These are phyloP conservation scores for Myochromella boudieri DNA, from an alignment of 768 basidiomycete species.

Conservation along the genomic window DNA sequence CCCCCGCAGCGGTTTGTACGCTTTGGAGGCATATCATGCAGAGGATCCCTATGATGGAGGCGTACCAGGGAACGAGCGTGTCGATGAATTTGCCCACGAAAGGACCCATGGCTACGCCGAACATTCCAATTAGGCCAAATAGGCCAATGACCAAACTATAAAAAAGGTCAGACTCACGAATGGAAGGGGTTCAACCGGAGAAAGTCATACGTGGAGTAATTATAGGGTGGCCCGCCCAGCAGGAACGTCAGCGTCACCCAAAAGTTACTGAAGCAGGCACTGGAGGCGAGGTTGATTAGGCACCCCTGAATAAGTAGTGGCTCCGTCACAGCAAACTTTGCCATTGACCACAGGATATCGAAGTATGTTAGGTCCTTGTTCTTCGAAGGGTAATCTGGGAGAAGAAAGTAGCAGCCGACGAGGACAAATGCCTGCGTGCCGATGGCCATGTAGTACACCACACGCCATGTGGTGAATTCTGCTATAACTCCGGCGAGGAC, in stretches of 20 bases:
- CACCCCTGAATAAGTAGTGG: slow-evolving; percentile 72
- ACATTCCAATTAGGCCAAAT: slow-evolving; percentile 72
- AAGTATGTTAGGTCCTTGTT: slow-evolving; percentile 64
- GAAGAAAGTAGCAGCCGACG: slow-evolving; percentile 54
- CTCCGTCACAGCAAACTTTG: slow-evolving; percentile 71
- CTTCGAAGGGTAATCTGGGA: slow-evolving; percentile 87
- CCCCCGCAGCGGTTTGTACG: slow-evolving; percentile 70
- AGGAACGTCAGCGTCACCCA: slow-evolving; percentile 84
- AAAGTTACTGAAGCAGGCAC: slow-evolving; percentile 58
- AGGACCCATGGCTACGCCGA: slow-evolving; percentile 70
- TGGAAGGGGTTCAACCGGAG: no score
- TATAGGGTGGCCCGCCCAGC: slow-evolving; percentile 72
- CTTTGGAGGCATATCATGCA: slow-evolving; percentile 50
- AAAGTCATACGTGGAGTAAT: slow-evolving; percentile 64
- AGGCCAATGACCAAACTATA: slow-evolving; percentile 59
- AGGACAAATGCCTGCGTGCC: slow-evolving; percentile 65
- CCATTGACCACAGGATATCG: slow-evolving; percentile 75
- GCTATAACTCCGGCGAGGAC: slow-evolving; percentile 77
- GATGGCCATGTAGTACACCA: slow-evolving; percentile 78
- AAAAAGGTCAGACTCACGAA: background rate
- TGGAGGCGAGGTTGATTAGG: slow-evolving; percentile 60
- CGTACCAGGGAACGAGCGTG: slow-evolving; percentile 74
- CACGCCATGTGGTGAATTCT: slow-evolving; percentile 67
- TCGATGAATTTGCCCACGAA: slow-evolving; percentile 70
- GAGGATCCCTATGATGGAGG: slow-evolving; percentile 56